Evolutionary conservation across 805 yeast species (phyloP).

Genomic region (Millerago galiae): DNA sequence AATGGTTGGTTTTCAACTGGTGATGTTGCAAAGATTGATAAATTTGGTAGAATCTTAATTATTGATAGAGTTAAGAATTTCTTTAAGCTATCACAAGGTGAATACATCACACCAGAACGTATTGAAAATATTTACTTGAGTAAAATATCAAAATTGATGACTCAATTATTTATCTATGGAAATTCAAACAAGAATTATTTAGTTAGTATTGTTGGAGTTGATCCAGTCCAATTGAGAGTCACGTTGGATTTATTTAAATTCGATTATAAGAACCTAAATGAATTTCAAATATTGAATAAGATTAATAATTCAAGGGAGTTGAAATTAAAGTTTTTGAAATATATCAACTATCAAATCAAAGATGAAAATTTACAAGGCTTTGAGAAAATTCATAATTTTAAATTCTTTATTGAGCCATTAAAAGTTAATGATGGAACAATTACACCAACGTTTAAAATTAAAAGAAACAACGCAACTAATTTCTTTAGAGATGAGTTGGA

Average conservation of each 20-base stretch:
- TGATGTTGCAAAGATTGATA: slow-evolving; percentile 44
- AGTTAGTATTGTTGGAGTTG: slow-evolving; percentile 52
- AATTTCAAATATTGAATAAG: slow-evolving; percentile 6
- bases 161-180: slow-evolving; percentile 52
- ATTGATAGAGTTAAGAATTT: slow-evolving; percentile 53
- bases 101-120: slow-evolving; percentile 62
- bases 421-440: slow-evolving; percentile 42
- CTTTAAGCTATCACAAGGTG: slow-evolving; percentile 49
- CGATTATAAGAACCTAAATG: not conserved
- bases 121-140: slow-evolving; percentile 52
- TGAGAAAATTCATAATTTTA: slow-evolving; percentile 43
- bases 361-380: slow-evolving; percentile 36
- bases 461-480: slow-evolving; percentile 35
- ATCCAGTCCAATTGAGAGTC: slow-evolving; percentile 26
- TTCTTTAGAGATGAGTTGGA: slow-evolving; percentile 31
- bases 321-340: slow-evolving; percentile 8
- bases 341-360: slow-evolving; percentile 5
- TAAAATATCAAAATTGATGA: slow-evolving; percentile 30
- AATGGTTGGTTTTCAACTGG: slow-evolving; percentile 54
- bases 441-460: slow-evolving; percentile 49
- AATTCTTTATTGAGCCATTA: slow-evolving; percentile 42
- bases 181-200: slow-evolving; percentile 43
- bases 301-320: slow-evolving; percentile 2
- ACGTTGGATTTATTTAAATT: slow-evolving; percentile 8
- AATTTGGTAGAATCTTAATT: slow-evolving; percentile 41